Conservation (phyloP, 163 green algal species). For the Prototheca wickerhamii region DNA sequence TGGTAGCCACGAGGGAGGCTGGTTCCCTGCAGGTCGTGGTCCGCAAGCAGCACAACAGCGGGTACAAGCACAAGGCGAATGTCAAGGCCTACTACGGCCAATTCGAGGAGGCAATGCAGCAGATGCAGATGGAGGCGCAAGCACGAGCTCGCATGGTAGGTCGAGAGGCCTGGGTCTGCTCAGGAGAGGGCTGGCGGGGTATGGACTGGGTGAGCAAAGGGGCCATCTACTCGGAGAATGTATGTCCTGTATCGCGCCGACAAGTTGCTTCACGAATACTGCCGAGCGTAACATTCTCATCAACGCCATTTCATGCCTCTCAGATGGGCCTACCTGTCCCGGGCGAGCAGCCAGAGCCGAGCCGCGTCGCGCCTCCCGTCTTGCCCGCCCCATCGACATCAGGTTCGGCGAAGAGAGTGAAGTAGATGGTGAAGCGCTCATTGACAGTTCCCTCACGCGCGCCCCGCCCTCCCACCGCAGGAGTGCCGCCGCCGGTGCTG, state of each 20-base stretch:
- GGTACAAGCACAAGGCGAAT: constrained; percentile 94
- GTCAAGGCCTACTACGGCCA: constrained; percentile 85
- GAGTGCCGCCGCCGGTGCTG: no score
- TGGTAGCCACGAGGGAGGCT: no score
- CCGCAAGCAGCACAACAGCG: constrained; percentile 85
- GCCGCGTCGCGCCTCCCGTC: no score
- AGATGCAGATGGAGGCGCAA: constrained; percentile 37
- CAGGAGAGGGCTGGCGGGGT: neutral
- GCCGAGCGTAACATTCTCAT: neutral
- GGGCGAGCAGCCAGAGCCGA: no score
- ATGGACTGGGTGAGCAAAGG: no score
- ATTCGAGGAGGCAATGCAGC: constrained; percentile 61
- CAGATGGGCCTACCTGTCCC: neutral
- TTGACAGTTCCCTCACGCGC: no score
- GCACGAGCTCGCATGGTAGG: constrained; percentile 13
- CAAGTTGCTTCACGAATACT: neutral
- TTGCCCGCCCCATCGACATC: no score
- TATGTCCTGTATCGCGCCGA: neutral
- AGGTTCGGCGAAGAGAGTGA: no score
- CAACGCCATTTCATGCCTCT: neutral
- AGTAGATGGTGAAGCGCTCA: no score
- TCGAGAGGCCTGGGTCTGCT: neutral
- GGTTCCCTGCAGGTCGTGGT: constrained; percentile 48
- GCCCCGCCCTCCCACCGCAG: no score
- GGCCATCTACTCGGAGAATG: no score